A percentile compares a stretch with the other conserved stretches of the same genome.
These are phyloP conservation scores for Alternaria panax DNA, from an alignment of 2,329 filamentous ascomycete genomes.

Conservation along the genomic window DNA sequence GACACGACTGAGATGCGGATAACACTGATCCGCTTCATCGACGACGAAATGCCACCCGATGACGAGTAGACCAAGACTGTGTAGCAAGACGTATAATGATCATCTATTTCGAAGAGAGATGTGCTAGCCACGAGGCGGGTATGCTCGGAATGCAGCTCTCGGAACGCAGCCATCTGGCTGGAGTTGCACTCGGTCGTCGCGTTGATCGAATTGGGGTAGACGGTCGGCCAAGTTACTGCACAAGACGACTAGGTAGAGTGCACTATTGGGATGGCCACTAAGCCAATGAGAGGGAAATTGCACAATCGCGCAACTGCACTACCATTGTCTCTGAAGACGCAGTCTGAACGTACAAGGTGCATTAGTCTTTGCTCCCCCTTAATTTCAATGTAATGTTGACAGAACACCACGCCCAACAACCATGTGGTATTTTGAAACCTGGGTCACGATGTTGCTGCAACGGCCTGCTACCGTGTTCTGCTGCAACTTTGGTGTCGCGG, in stretches of 20 bases:
- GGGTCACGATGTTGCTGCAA: not conserved
- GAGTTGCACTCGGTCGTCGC: conserved; percentile 6
- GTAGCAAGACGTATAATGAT: not conserved
- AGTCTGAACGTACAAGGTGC: conserved; percentile 3
- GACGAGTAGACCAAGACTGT: conserved; percentile 73
- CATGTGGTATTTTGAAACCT: not conserved
- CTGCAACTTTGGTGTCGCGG: not conserved
- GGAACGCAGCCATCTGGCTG: not conserved
- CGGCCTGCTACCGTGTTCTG: not conserved
- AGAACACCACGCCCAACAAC: not conserved
- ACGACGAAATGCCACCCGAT: conserved; percentile 95
- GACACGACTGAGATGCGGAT: conserved; percentile 98
- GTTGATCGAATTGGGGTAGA: not conserved
- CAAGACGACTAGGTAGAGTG: conserved; percentile 9
- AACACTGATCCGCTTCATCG: conserved; percentile 89
- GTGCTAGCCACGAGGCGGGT: conserved; percentile 1
- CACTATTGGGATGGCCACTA: conserved; percentile 7
- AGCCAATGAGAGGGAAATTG: conserved; percentile 11
- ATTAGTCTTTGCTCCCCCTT: not conserved
- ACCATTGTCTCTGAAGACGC: conserved; percentile 1
- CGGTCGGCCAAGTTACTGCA: not conserved
- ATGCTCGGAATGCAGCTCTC: not conserved
- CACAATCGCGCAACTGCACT: conserved; percentile 18
- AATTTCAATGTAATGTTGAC: not conserved
- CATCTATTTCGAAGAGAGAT: not conserved